phyloP scores from a whole-genome alignment of 2,329 filamentous ascomycete genomes.

The Ophiostoma pallidulum region DNA sequence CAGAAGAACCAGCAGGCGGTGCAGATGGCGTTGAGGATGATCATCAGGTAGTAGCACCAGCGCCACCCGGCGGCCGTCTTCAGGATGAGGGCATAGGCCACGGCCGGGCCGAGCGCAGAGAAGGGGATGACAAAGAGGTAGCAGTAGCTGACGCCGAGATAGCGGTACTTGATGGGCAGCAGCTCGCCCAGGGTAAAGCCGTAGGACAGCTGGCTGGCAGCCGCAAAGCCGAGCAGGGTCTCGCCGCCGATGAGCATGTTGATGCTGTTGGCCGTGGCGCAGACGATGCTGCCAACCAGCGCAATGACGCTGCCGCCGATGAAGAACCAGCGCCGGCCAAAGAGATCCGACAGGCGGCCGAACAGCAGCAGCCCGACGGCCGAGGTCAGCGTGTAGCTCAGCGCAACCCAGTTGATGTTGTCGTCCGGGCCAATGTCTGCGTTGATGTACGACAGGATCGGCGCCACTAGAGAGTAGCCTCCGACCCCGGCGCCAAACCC shows the following conservation, averaged over 20 bases:
- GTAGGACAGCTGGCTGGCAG: constrained; percentile 29
- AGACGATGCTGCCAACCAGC: constrained; percentile 29
- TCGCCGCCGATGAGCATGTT: constrained; percentile 28
- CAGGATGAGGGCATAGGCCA: constrained; percentile 21
- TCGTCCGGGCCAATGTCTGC: constrained; percentile 12
- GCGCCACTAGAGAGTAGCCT: constrained; percentile 21
- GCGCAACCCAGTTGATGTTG: constrained; percentile 24
- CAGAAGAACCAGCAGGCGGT: constrained; percentile 24
- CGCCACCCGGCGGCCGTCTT: constrained; percentile 22
- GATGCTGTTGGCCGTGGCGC: constrained; percentile 27
- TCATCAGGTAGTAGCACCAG: constrained; percentile 23
- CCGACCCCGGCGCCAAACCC: constrained; percentile 22
- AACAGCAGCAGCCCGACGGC: constrained; percentile 22
- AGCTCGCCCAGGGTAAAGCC: constrained; percentile 29
- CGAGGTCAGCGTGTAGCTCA: constrained; percentile 23
- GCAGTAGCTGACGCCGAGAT: constrained; percentile 23
- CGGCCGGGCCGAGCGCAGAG: constrained; percentile 22
- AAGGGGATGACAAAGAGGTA: constrained; percentile 26
- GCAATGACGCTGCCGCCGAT: constrained; percentile 23
- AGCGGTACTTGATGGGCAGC: constrained; percentile 29
- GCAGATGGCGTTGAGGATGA: constrained; percentile 22
- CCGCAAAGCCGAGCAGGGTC: constrained; percentile 28
- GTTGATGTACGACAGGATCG: constrained; percentile 13
- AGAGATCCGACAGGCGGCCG: constrained; percentile 22
- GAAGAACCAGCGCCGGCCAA: constrained; percentile 23